These are phyloP conservation scores for Calonectria hongkongensis DNA, from an alignment of 2,329 filamentous ascomycete species.

Conservation along the genomic window DNA sequence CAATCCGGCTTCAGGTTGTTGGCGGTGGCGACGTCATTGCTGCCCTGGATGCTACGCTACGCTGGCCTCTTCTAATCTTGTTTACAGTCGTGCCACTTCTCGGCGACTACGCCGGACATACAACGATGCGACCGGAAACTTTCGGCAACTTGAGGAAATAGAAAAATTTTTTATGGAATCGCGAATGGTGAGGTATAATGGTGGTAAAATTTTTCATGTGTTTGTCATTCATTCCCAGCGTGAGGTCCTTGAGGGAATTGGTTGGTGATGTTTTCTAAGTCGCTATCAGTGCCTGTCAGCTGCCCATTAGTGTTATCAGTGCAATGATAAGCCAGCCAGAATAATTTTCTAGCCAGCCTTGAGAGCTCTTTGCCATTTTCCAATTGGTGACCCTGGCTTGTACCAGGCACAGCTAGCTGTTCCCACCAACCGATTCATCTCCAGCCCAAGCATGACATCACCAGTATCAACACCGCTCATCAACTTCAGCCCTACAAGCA, in stretches of 20 bases:
- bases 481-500: constrained; percentile 18
- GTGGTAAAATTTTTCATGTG: not conserved
- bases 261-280: no score
- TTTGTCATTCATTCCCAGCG: not conserved
- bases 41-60: constrained; percentile 34
- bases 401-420: not conserved
- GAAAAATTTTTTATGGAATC: not conserved
- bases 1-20: constrained; percentile 40
- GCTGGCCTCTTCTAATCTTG: constrained; percentile 21
- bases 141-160: not conserved
- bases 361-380: not conserved
- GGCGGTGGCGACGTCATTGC: constrained; percentile 51
- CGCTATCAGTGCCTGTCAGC: no score
- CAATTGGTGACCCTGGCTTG: constrained; percentile 6
- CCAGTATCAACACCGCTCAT: not conserved
- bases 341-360: not conserved
- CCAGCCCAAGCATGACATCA: constrained; percentile 4
- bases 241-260: not conserved
- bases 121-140: not conserved
- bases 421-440: not conserved
- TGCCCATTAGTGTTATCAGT: no score
- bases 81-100: constrained; percentile 3
- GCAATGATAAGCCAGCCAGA: no score
- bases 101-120: not conserved
- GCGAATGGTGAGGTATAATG: no score